Conservation (phyloP, 2,329 filamentous ascomycete species). For the Chaetomium globosum region DNA sequence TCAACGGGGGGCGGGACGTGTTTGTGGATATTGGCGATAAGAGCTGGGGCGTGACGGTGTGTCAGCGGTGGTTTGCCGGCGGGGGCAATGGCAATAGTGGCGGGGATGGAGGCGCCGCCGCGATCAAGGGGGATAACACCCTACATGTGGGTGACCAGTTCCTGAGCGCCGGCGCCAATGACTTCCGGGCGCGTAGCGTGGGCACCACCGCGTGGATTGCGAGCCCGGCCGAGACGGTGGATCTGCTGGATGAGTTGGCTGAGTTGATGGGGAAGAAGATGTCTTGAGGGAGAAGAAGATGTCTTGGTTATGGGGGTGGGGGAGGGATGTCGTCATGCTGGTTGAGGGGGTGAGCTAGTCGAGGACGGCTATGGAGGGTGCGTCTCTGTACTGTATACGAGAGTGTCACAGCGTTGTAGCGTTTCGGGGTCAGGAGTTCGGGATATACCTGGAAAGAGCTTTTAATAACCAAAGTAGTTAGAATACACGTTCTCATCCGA, state of each 20-base stretch:
- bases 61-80: conserved; percentile 82
- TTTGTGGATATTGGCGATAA: conserved; percentile 99
- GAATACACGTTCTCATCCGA: conserved; percentile 1
- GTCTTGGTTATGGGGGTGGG: conserved; percentile 66
- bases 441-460: conserved; percentile 1
- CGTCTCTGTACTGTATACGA: background rate
- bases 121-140: conserved; percentile 73
- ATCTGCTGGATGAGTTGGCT: conserved; percentile 80
- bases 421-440: background rate
- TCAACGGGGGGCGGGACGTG: conserved; percentile 96
- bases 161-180: conserved; percentile 89
- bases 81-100: conserved; percentile 38
- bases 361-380: background rate
- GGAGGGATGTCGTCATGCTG: conserved; percentile 68
- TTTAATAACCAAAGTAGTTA: background rate
- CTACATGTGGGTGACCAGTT: conserved; percentile 98
- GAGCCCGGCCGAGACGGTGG: conserved; percentile 85
- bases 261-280: conserved; percentile 57
- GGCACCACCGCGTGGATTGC: conserved; percentile 98
- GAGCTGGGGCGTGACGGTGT: conserved; percentile 89
- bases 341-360: too few relatives aligned
- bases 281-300: conserved; percentile 50
- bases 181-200: conserved; percentile 91
- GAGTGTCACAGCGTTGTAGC: background rate
- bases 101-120: conserved; percentile 44